phyloP scores from a whole-genome alignment of 192 early-diverging fungal genomes.

The Coemansia sp. region DNA sequence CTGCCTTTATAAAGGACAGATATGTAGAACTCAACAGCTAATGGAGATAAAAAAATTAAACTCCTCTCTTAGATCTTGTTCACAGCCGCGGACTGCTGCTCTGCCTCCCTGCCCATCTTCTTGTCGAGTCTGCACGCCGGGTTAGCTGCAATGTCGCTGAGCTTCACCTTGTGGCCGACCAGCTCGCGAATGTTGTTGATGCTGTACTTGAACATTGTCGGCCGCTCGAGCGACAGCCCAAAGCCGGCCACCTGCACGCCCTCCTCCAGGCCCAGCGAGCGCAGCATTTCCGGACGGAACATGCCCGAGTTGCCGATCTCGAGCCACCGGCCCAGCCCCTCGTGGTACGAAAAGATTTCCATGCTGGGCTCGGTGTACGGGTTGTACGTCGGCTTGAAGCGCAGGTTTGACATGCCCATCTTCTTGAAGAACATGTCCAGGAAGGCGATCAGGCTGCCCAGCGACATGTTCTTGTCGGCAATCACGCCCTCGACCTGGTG shows the following conservation, averaged over 20 bases:
- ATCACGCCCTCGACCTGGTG: slow-evolving; percentile 99
- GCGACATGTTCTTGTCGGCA: slow-evolving; percentile 88
- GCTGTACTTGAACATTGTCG: slow-evolving; percentile 98
- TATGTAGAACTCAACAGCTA: slow-evolving; percentile 3
- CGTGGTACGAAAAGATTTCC: slow-evolving; percentile 99
- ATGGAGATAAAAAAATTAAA: background rate
- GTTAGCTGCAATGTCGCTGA: slow-evolving; percentile 83
- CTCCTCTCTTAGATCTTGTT: slow-evolving; percentile 5
- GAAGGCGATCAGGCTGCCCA: slow-evolving; percentile 95
- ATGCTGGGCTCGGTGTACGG: slow-evolving; percentile 99
- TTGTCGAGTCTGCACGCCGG: slow-evolving; percentile 91
- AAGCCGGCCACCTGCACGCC: slow-evolving; percentile 96
- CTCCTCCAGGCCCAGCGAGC: slow-evolving; percentile 88
- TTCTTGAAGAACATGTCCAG: slow-evolving; percentile 96
- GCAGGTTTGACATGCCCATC: slow-evolving; percentile 88
- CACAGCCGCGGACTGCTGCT: background rate
- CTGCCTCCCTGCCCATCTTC: slow-evolving; percentile 46
- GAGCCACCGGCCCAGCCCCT: slow-evolving; percentile 81
- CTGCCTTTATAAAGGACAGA: slow-evolving; percentile 21
- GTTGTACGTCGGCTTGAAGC: slow-evolving; percentile 99
- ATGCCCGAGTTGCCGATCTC: slow-evolving; percentile 98
- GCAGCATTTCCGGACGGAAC: slow-evolving; percentile 99
- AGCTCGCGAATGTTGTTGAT: slow-evolving; percentile 92
- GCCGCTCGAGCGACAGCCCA: slow-evolving; percentile 94
- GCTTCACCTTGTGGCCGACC: slow-evolving; percentile 90